Percentiles rank a stretch among this genome's conserved stretches.
phyloP scores from a whole-genome alignment of 306 rosid species.

The Inga oerstediana region DNA sequence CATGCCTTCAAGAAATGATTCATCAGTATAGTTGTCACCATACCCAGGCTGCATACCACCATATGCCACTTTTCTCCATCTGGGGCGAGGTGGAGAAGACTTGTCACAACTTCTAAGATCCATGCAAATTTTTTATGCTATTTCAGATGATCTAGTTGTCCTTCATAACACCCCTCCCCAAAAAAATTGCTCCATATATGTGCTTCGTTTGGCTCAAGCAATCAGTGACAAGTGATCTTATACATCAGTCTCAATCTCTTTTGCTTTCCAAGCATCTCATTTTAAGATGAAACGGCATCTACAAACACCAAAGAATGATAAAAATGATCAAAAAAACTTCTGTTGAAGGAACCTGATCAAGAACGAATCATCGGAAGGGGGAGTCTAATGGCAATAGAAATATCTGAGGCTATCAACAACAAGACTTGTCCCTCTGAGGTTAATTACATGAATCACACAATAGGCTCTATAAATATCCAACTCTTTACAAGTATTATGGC shows the following conservation, averaged over 20 bases:
- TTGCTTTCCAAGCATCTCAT: background rate
- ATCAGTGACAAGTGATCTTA: background rate
- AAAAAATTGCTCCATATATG: constrained; percentile 16
- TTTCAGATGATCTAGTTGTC: constrained; percentile 26
- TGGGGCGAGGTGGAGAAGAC: constrained; percentile 44
- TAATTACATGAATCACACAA: background rate
- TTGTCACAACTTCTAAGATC: constrained; percentile 32
- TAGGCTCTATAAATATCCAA: background rate
- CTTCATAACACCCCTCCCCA: background rate
- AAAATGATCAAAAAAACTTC: background rate
- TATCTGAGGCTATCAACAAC: too few species aligned
- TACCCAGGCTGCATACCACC: constrained; percentile 98
- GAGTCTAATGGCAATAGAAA: background rate
- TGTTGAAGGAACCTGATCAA: background rate
- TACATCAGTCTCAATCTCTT: background rate
- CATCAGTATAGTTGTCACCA: constrained; percentile 82
- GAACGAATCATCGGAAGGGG: background rate
- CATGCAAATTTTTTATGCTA: constrained; percentile 38
- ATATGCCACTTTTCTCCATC: constrained; percentile 91
- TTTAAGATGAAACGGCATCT: background rate
- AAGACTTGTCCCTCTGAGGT: background rate
- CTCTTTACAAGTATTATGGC: background rate
- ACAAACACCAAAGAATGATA: background rate
- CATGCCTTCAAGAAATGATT: constrained; percentile 87
- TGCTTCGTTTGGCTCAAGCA: constrained; percentile 10